Conservation (phyloP, 2,329 filamentous ascomycete genomes). For the Clonostachys rosea region DNA sequence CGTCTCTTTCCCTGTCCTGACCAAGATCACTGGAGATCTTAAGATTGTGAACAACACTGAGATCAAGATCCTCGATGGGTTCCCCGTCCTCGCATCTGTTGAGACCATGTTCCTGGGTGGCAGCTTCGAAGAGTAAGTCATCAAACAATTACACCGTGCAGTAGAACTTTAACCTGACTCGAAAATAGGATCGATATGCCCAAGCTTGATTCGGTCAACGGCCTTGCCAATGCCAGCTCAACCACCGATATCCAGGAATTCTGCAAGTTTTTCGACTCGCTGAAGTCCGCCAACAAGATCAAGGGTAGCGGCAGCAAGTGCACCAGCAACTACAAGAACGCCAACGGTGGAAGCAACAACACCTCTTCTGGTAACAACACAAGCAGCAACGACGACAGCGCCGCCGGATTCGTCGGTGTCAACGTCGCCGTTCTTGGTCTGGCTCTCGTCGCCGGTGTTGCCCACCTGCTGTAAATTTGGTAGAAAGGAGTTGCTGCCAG, state of each 20-base stretch:
- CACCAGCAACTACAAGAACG: constrained; percentile 43
- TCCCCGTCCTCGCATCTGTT: constrained; percentile 65
- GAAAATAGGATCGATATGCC: constrained; percentile 64
- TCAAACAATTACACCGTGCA: not conserved
- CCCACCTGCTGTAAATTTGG: constrained; percentile 44
- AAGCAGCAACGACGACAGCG: constrained; percentile 25
- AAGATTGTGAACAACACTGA: constrained; percentile 87
- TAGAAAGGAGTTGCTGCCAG: not conserved
- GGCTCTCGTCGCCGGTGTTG: constrained; percentile 38
- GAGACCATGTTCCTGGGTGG: constrained; percentile 85
- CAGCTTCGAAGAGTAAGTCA: constrained; percentile 72
- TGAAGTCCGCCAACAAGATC: constrained; percentile 29
- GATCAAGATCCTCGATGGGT: constrained; percentile 59
- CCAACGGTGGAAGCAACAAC: constrained; percentile 21
- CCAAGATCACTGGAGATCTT: constrained; percentile 70
- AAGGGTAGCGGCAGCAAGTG: constrained; percentile 41
- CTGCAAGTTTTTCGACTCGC: constrained; percentile 43
- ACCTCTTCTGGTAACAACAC: constrained; percentile 18
- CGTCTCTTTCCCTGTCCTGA: constrained; percentile 68
- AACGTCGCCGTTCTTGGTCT: constrained; percentile 43
- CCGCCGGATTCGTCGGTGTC: constrained; percentile 36
- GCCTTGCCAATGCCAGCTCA: constrained; percentile 66
- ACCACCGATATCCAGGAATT: constrained; percentile 58
- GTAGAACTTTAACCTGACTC: not conserved
- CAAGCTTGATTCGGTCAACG: constrained; percentile 60